Evolutionary conservation across 352 stramenopile species (phyloP).

Genomic region (Phytophthora cryptogea): DNA sequence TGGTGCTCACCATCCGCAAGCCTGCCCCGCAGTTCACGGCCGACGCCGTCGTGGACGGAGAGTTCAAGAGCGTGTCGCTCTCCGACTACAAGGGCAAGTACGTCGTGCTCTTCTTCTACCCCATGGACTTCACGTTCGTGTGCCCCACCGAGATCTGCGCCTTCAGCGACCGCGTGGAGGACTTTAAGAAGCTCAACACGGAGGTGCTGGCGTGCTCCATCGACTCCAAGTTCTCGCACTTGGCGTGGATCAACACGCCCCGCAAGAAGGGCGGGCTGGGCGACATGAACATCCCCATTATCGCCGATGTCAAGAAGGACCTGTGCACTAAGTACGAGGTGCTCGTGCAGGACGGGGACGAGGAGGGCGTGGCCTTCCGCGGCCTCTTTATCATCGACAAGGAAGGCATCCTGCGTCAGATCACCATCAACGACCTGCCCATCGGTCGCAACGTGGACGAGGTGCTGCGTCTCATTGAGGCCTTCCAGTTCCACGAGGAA

Average conservation of each 20-base stretch:
- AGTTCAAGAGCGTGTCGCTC: slow-evolving; percentile 86
- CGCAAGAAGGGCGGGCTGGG: slow-evolving; percentile 90
- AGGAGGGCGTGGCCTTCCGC: slow-evolving; percentile 79
- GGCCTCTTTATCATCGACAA: slow-evolving; percentile 93
- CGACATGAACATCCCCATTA: slow-evolving; percentile 90
- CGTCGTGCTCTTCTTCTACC: slow-evolving; percentile 93
- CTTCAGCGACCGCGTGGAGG: slow-evolving; percentile 80
- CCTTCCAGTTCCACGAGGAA: slow-evolving; percentile 92
- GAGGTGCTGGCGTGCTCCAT: slow-evolving; percentile 80
- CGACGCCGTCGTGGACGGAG: slow-evolving; percentile 76
- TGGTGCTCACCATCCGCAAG: slow-evolving; percentile 73
- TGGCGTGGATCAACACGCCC: slow-evolving; percentile 90
- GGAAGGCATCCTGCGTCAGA: slow-evolving; percentile 80
- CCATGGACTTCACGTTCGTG: slow-evolving; percentile 92
- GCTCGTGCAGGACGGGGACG: slow-evolving; percentile 65
- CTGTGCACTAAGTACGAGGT: slow-evolving; percentile 86
- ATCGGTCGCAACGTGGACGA: slow-evolving; percentile 92
- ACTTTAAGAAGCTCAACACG: slow-evolving; percentile 82
- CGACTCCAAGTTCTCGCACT: slow-evolving; percentile 89
- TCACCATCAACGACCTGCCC: slow-evolving; percentile 90
- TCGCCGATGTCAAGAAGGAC: slow-evolving; percentile 91
- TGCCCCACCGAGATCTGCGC: slow-evolving; percentile 92
- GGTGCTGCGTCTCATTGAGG: slow-evolving; percentile 89
- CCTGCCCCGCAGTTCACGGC: slow-evolving; percentile 78
- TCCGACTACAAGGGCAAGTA: slow-evolving; percentile 91